Evolutionary conservation across 164 flowering plant species (phyloP).

Genomic region (Piper longum): DNA sequence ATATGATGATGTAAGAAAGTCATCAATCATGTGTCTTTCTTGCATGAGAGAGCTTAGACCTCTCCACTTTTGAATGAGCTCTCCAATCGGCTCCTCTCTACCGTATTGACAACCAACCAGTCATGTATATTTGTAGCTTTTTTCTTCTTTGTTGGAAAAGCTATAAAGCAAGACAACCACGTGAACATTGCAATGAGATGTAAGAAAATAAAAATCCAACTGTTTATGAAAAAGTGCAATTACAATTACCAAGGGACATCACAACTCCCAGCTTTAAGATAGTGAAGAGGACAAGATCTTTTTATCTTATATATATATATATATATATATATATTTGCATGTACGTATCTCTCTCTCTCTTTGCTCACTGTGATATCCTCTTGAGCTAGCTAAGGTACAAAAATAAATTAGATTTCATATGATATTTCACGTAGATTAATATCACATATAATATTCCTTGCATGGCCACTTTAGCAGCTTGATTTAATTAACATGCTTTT

Average conservation of each 20-base stretch:
- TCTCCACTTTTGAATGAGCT: background rate
- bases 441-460: slow-evolving; percentile 23
- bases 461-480: slow-evolving; percentile 31
- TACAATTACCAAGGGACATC: slow-evolving; percentile 9
- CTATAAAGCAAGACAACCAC: slow-evolving; percentile 5
- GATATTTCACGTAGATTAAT: slow-evolving; percentile 26
- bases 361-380: background rate
- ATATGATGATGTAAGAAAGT: background rate
- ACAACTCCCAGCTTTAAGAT: background rate
- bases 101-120: background rate
- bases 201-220: slow-evolving; percentile 5
- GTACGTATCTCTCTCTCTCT: background rate
- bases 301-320: no score
- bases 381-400: slow-evolving; percentile 1
- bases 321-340: no score
- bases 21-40: background rate
- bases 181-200: slow-evolving; percentile 8
- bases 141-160: slow-evolving; percentile 4
- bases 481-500: slow-evolving; percentile 25
- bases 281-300: slow-evolving; percentile 6
- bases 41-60: background rate
- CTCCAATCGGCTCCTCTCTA: background rate
- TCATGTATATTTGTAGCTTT: background rate
- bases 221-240: slow-evolving; percentile 5
- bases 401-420: slow-evolving; percentile 44